Percentiles rank a stretch among this genome's conserved stretches.
These are phyloP conservation scores for Calonectria pteridis DNA, from an alignment of 2,329 filamentous ascomycete genomes.

Conservation along the genomic window DNA sequence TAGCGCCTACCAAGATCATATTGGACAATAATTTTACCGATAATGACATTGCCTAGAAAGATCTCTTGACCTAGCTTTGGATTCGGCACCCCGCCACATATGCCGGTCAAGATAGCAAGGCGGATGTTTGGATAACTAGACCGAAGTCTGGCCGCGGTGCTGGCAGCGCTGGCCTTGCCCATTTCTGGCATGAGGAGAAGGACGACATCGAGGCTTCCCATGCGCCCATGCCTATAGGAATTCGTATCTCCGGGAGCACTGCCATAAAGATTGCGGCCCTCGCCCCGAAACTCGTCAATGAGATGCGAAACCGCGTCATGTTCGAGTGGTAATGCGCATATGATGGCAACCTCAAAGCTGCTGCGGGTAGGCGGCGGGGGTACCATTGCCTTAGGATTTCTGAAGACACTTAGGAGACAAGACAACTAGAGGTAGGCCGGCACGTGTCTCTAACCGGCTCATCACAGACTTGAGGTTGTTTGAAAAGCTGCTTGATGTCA, in stretches of 20 bases:
- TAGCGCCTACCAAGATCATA: conserved; percentile 47
- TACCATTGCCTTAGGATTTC: neutral
- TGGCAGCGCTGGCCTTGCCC: conserved; percentile 47
- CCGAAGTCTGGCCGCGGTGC: conserved; percentile 42
- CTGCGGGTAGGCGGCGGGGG: neutral
- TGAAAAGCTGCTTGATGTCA: neutral
- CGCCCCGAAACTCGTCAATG: neutral
- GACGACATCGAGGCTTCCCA: conserved; percentile 44
- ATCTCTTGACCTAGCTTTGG: conserved; percentile 31
- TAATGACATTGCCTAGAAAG: conserved; percentile 48
- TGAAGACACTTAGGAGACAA: neutral
- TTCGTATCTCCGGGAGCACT: conserved; percentile 27
- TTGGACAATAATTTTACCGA: conserved; percentile 46
- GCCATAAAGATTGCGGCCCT: neutral
- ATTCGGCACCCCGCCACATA: conserved; percentile 53
- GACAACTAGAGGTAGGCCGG: no score
- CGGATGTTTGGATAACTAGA: conserved; percentile 49
- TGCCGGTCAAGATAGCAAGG: conserved; percentile 52
- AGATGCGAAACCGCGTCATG: neutral
- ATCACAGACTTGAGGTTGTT: neutral
- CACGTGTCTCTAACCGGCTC: no score
- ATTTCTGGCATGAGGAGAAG: conserved; percentile 42
- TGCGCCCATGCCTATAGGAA: conserved; percentile 38
- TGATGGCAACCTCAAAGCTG: conserved; percentile 33
- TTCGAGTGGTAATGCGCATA: conserved; percentile 29